Conservation (phyloP, 495 filamentous ascomycete genomes). For the Aspergillus sclerotiicarbonarius region DNA sequence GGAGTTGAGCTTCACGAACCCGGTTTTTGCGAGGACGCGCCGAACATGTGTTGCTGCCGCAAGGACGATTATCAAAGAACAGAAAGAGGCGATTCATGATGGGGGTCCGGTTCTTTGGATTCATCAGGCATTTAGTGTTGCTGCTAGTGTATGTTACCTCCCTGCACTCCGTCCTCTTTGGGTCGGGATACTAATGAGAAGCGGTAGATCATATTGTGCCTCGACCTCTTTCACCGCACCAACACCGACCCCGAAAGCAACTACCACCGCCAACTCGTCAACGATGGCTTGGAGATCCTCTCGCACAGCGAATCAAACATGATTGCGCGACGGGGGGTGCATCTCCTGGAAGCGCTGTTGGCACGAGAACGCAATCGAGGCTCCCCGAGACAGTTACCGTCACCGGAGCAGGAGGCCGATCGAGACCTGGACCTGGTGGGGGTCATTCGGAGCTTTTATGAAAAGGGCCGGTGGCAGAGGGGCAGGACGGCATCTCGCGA, state of each 20-base stretch:
- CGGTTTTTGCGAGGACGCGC: constrained; percentile 37
- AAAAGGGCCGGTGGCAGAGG: background rate
- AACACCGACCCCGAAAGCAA: constrained; percentile 28
- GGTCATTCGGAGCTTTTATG: constrained; percentile 7
- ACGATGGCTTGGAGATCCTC: constrained; percentile 32
- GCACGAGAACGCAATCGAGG: constrained; percentile 5
- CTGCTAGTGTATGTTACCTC: constrained; percentile 25
- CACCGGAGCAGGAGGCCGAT: background rate
- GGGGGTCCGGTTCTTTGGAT: constrained; percentile 43
- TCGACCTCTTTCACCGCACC: constrained; percentile 40
- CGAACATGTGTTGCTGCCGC: constrained; percentile 39
- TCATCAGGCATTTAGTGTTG: constrained; percentile 33
- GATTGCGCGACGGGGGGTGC: constrained; percentile 33
- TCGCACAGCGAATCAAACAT: constrained; percentile 29
- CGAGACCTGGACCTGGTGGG: constrained; percentile 2
- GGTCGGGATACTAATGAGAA: background rate
- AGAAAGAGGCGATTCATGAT: constrained; percentile 28
- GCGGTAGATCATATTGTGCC: constrained; percentile 34
- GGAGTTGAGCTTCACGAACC: constrained; percentile 37
- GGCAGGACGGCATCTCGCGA: background rate
- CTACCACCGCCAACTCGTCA: constrained; percentile 33
- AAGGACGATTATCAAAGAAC: constrained; percentile 39
- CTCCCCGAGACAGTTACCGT: background rate
- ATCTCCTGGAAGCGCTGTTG: constrained; percentile 27
- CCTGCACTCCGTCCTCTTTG: background rate